These are phyloP conservation scores for Madurella fahalii DNA, from an alignment of 2,329 filamentous ascomycete species.

Conservation along the genomic window DNA sequence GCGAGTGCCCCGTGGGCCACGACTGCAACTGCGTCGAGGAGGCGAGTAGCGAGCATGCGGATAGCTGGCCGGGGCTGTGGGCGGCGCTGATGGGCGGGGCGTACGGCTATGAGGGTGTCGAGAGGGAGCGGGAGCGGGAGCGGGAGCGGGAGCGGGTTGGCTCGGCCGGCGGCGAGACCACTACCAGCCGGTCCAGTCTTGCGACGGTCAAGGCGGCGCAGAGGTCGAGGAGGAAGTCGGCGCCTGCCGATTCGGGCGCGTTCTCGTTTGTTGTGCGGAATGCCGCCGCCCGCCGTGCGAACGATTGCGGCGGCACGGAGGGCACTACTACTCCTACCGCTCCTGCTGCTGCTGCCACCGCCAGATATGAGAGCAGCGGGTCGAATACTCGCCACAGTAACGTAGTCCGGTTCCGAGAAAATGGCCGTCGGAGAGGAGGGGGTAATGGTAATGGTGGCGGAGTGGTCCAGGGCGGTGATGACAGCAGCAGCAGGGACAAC, in stretches of 20 bases:
- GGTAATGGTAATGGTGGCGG: no score
- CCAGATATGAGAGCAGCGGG: no score
- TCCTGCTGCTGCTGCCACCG: no score
- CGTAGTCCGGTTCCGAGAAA: no score
- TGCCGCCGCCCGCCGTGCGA: no score
- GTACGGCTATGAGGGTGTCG: conserved; percentile 2
- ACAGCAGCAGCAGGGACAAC: no score
- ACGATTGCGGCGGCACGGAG: neutral
- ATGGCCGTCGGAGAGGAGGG: no score
- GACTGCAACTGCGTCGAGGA: conserved; percentile 60
- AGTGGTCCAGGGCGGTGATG: no score
- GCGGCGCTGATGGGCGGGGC: conserved; percentile 33
- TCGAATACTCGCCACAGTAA: no score
- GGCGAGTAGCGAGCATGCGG: conserved; percentile 53
- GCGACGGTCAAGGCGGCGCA: neutral
- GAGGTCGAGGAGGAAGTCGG: conserved; percentile 25
- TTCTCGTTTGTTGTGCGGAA: conserved; percentile 6
- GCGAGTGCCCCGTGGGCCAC: conserved; percentile 58
- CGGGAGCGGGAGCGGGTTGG: neutral
- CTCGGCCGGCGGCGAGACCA: neutral
- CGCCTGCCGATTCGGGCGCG: conserved; percentile 25
- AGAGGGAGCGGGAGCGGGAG: conserved; percentile 2
- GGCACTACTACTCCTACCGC: neutral
- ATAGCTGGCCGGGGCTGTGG: conserved; percentile 57
- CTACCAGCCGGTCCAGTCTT: conserved; percentile 12